Evolutionary conservation across 176 grass and related monocot genomes (phyloP).

Genomic region (Coix lacrymajobi): DNA sequence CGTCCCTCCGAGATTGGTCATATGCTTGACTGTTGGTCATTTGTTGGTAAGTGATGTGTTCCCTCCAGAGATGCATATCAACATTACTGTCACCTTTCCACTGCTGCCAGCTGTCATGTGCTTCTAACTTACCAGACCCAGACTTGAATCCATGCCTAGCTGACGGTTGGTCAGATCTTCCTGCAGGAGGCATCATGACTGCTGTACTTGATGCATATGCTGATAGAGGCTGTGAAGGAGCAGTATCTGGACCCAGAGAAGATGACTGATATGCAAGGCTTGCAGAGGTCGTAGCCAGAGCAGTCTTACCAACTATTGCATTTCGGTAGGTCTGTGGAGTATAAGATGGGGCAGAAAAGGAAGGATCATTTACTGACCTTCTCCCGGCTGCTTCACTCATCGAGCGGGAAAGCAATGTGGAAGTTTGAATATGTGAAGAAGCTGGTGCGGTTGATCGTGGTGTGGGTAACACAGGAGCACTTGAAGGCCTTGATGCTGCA

Average conservation of each 20-base stretch:
- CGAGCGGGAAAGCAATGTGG: constrained; percentile 52
- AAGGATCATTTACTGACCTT: constrained; percentile 40
- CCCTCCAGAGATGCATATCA: constrained; percentile 36
- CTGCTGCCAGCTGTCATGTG: constrained; percentile 39
- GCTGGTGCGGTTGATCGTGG: constrained; percentile 42
- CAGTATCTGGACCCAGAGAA: constrained; percentile 33
- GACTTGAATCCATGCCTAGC: constrained; percentile 45
- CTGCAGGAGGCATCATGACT: constrained; percentile 35
- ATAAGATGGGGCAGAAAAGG: constrained; percentile 49
- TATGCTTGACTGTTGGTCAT: constrained; percentile 19
- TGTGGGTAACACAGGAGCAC: constrained; percentile 58
- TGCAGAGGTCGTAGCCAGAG: constrained; percentile 10
- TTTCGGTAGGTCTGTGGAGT: constrained; percentile 68
- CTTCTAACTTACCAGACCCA: constrained; percentile 35
- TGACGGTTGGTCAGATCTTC: constrained; percentile 35
- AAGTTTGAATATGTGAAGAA: constrained; percentile 38
- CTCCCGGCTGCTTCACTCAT: constrained; percentile 54
- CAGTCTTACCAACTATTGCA: constrained; percentile 50
- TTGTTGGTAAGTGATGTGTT: constrained; percentile 27
- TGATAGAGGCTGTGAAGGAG: constrained; percentile 32
- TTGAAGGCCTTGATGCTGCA: constrained; percentile 70
- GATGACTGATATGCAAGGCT: constrained; percentile 17
- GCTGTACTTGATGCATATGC: constrained; percentile 44
- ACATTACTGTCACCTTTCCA: constrained; percentile 42
- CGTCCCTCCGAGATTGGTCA: constrained; percentile 32